These are phyloP conservation scores for Delitschia confertaspora DNA, from an alignment of 495 filamentous ascomycete species.

Conservation along the genomic window DNA sequence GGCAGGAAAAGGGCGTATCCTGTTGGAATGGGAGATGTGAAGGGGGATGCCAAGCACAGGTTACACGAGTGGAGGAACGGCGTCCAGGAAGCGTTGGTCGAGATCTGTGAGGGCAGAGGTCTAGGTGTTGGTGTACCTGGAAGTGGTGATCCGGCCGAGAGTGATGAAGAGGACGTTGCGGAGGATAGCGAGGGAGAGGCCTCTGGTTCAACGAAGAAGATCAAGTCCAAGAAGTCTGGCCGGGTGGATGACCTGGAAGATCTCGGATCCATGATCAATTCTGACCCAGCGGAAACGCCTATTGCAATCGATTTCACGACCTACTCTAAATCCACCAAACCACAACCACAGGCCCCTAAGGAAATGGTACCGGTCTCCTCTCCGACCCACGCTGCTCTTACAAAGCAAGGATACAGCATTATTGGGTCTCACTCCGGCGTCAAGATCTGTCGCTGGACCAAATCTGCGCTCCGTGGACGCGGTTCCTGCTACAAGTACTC, in stretches of 20 bases:
- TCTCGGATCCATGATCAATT: slow-evolving; percentile 55
- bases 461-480: slow-evolving; percentile 89
- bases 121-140: slow-evolving; percentile 73
- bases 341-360: slow-evolving; percentile 47
- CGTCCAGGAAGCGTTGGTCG: slow-evolving; percentile 58
- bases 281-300: slow-evolving; percentile 37
- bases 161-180: slow-evolving; percentile 61
- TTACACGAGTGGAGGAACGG: slow-evolving; percentile 71
- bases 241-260: slow-evolving; percentile 74
- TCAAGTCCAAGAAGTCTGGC: slow-evolving; percentile 39
- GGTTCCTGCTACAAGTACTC: slow-evolving; percentile 96
- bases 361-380: slow-evolving; percentile 90
- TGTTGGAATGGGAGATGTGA: slow-evolving; percentile 78
- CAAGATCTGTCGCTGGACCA: slow-evolving; percentile 97
- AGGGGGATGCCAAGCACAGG: slow-evolving; percentile 53
- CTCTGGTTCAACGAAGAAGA: slow-evolving; percentile 33
- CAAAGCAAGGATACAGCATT: slow-evolving; percentile 93
- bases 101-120: slow-evolving; percentile 52
- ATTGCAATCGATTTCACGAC: slow-evolving; percentile 85
- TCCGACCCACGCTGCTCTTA: slow-evolving; percentile 76
- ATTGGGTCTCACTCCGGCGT: slow-evolving; percentile 92
- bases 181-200: slow-evolving; percentile 52
- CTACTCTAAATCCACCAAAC: slow-evolving; percentile 36
- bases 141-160: slow-evolving; percentile 74
- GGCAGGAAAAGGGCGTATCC: slow-evolving; percentile 73